Base-by-base conservation (phyloP, 441 rosid genomes). In the Pelargonium citronellum region DNA sequence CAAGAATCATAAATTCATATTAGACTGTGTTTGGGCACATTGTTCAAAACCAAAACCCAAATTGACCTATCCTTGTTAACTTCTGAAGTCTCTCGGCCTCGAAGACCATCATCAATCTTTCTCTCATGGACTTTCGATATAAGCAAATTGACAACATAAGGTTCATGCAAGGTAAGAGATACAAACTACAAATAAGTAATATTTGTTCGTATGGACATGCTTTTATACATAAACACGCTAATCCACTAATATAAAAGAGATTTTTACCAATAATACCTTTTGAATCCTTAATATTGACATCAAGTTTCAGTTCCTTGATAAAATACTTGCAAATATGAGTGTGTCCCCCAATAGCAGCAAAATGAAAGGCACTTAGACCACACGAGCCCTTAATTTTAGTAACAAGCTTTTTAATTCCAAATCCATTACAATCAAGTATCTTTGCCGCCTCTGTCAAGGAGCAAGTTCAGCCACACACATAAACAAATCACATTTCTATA, bases 311-410 rank as follows among this genome's bases (percentile, higher is more conserved):
- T 3, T 69, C 57, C 12, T 15, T 68, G 5, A 41, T 6, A 22
- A 74, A 66, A 58, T 69, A 74, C 34, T 51, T 41, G 77, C 69
- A 69, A 1, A 64, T 17, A 13, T 37, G 58, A 63, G 65, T 53
- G 5, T 16, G 51, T 39, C 77, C 77, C 22, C 44, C 12, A 1
- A 27, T 13, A 7, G 77, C 73, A 5, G 69, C 77, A 39, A 34
- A 8, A 65, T 74, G 77, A 13, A 69, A 64, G 22, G 58, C 73
- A 19, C 57, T 63, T 4, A 39, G 55, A 10, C 77, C 77, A 11
- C 53, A 1, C 49, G 49, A 11, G 11, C 49, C 49, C 49, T 1
- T 8, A 0, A 11, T 11, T 5, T 8, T 11, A 44, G 49, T 0
- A 8, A 44, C 0, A 11, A 11, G 3, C 5, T 44, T 44, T 11